A percentile compares a stretch with the other conserved stretches of the same genome.
These are phyloP conservation scores for Ceratobasidium sp. DNA, from an alignment of 1,284 basidiomycete genomes.

Conservation along the genomic window DNA sequence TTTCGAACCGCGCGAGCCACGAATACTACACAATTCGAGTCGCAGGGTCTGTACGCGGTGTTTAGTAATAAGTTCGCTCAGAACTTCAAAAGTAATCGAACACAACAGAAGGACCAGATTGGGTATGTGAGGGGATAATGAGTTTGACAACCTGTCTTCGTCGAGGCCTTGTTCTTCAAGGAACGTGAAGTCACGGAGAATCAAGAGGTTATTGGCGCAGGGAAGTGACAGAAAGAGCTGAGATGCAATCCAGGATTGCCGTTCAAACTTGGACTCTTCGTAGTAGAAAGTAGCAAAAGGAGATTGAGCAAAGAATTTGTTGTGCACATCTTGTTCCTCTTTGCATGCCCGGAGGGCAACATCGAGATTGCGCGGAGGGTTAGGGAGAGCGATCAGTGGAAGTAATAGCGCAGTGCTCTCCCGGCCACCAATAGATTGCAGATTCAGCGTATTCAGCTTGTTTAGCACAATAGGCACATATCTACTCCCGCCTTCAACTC, in stretches of 20 bases:
- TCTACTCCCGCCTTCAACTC: not conserved
- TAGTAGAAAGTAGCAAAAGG: not conserved
- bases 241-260: no score
- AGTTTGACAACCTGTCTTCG: not conserved
- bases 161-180: no score
- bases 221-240: no score
- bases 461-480: not conserved
- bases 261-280: not conserved
- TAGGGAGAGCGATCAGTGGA: slow-evolving; percentile 7
- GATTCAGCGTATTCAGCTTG: not conserved
- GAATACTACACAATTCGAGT: not conserved
- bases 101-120: not conserved
- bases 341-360: no score
- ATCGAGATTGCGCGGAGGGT: not conserved
- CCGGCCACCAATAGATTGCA: not conserved
- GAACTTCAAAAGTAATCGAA: not conserved
- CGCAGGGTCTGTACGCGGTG: not conserved
- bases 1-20: no score
- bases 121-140: not conserved
- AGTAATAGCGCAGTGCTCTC: not conserved
- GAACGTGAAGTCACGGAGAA: no score
- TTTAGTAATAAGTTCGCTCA: not conserved
- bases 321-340: not conserved
- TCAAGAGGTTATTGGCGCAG: no score
- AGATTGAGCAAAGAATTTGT: not conserved